These are phyloP conservation scores for Panellus pusillus DNA, from an alignment of 768 basidiomycete genomes.

Conservation along the genomic window DNA sequence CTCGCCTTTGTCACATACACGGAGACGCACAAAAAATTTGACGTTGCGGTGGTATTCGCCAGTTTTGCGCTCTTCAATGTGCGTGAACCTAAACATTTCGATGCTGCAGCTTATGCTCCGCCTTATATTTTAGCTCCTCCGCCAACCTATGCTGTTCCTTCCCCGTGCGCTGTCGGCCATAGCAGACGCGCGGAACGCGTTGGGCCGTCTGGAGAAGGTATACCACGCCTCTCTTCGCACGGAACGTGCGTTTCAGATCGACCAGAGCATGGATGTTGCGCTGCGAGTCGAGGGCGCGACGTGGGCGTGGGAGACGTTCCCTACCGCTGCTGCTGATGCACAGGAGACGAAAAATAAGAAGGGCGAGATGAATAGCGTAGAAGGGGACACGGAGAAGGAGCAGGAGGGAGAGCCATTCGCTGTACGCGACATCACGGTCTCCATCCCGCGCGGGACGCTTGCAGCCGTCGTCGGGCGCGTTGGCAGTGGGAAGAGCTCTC, in stretches of 20 bases:
- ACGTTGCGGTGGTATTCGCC: conserved; percentile 68
- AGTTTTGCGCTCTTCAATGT: conserved; percentile 16
- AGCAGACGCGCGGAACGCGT: conserved; percentile 65
- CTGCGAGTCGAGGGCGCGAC: conserved; percentile 51
- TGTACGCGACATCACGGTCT: conserved; percentile 49
- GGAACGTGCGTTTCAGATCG: conserved; percentile 39
- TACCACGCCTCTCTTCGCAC: conserved; percentile 55
- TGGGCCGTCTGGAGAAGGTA: conserved; percentile 49
- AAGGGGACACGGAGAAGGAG: background rate
- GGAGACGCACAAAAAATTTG: conserved; percentile 48
- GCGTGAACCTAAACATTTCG: background rate
- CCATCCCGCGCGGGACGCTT: conserved; percentile 54
- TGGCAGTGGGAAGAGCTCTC: conserved; percentile 66
- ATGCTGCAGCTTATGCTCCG: conserved; percentile 65
- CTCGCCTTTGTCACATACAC: conserved; percentile 69
- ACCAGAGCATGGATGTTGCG: conserved; percentile 45
- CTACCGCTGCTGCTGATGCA: no score
- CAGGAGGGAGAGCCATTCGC: conserved; percentile 41
- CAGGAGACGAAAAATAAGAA: background rate
- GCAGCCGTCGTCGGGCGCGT: conserved; percentile 71
- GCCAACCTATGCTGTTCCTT: conserved; percentile 70
- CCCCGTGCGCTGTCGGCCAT: conserved; percentile 63
- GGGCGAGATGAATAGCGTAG: background rate
- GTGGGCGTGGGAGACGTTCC: conserved; percentile 66
- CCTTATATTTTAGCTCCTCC: no score